Evolutionary conservation across 1,139 yeast genomes (phyloP), one percentile per base, ranked within the genome.

Genomic region (Arxiozyma bovina): DNA sequence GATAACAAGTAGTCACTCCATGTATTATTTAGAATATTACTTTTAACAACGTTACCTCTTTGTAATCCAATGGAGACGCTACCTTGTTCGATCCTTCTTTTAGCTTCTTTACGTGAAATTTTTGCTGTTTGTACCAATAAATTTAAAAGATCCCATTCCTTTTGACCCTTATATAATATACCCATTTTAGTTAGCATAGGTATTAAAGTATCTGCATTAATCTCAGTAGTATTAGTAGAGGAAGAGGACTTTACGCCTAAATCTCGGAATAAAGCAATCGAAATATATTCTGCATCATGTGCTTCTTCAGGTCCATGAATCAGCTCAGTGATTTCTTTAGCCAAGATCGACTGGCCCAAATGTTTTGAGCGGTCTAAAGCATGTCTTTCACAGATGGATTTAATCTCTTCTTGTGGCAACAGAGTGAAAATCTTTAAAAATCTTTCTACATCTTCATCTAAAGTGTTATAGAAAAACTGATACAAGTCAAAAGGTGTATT

Each of bases 401-500:
- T 79, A 52, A 93, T 84, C 17, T 81, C 75, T 5, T 73, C 68
- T 12, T 80, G 60, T 0, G 97, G 94, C 43, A 93, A 71, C 55
- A 93, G 75, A 0, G 99, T 91, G 67, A 91, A 89, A 53, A 83
- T 80, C 66, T 81, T 84, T 63, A 93, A 74, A 52, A 89, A 79
- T 61, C 77, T 79, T 34, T 74, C 79, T 6, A 91, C 84, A 61
- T 87, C 90, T 20, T 80, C 84, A 70, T 93, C 99, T 0, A 89
- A 83, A 0, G 86, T 77, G 60, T 87, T 85, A 62, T 87, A 80
- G 69, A 93, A 87, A 68, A 84, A 88, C 67, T 93, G 99, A 69
- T 86, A 93, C 61, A 93, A 71, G 55, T 88, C 88, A 70, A 79
- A 93, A 0, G 96, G 85, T 17, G 87, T 78, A 1, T 96, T 93